Conservation (phyloP, 305 asterid genomes). For the Rubia peregrina region DNA sequence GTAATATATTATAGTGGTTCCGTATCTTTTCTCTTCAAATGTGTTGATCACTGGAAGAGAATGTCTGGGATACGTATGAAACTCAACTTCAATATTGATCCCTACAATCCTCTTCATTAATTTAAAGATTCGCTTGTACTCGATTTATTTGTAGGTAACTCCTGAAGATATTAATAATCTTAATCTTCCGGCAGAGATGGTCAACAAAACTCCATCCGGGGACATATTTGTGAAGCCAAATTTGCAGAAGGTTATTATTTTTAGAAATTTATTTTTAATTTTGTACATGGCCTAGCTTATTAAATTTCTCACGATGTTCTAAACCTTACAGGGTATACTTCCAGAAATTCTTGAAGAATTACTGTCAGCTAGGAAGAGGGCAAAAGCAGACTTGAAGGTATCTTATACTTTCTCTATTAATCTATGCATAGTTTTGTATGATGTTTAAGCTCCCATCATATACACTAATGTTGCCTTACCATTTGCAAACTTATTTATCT, state of each 20-base stretch:
- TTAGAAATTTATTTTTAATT: slow-evolving; percentile 11
- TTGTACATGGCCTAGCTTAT: slow-evolving; percentile 4
- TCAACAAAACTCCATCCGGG: slow-evolving; percentile 95
- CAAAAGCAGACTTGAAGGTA: slow-evolving; percentile 98
- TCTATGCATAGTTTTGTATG: slow-evolving; percentile 6
- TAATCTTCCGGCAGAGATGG: slow-evolving; percentile 74
- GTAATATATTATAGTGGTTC: slow-evolving; percentile 31
- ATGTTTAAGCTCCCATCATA: not conserved
- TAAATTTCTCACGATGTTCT: slow-evolving; percentile 15
- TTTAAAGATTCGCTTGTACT: slow-evolving; percentile 1
- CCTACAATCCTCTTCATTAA: not conserved
- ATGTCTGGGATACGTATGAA: not conserved
- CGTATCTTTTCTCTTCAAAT: not conserved
- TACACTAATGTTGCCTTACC: not conserved
- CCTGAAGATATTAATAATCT: slow-evolving; percentile 77
- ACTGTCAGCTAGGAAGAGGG: slow-evolving; percentile 91
- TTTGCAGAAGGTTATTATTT: slow-evolving; percentile 69
- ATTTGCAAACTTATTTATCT: not conserved
- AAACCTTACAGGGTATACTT: slow-evolving; percentile 71
- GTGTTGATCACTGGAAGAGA: not conserved
- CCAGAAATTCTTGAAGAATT: slow-evolving; percentile 99
- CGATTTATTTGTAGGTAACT: slow-evolving; percentile 45
- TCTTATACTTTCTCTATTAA: slow-evolving; percentile 9
- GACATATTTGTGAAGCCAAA: slow-evolving; percentile 84
- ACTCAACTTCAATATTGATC: not conserved